Evolutionary conservation across 257 asterid genomes (phyloP), one percentile per base, ranked within the genome.

Genomic region (Coffea eugenioides): DNA sequence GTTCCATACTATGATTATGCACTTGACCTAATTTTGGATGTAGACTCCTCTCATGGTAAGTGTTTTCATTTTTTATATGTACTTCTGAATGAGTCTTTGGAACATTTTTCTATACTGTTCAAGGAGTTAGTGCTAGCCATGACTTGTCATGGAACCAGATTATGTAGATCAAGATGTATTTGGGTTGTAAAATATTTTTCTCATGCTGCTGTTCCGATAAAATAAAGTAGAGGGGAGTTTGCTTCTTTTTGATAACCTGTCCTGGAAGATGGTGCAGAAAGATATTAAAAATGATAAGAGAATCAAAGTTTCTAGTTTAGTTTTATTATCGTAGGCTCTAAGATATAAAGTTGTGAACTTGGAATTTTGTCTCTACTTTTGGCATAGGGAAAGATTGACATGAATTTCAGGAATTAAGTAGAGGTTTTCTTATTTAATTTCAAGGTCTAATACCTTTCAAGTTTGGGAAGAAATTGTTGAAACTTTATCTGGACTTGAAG

Each of bases 1-100:
- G 97, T 95, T 68, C 98, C 99, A 4, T 95, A 95, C 86, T 95
- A 95, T 72, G 98, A 95, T 78, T 95, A 93, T 79, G 99, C 98
- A 12, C 99, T 95, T 80, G 99, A 95, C 85, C 87, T 95, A 36
- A 93, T 95, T 83, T 87, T 93, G 82, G 99, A 95, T 83, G 97
- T 95, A 69, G 99, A 95, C 71, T 91, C 99, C 52, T 93, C 99
- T 81, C 99, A 95, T 45, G 96, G 98, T 92, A 85, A 90, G 90
- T 70, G 57, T 82, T 76, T 56, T 75, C 67, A 18, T 69, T 13
- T 51, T 18, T 46, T 41, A 15, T 3, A 66, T 59, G 56, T 41
- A 39, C 13, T 39, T n/a, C 48, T 80, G 67, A 51, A 6, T 71
- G 69, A 14, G 21, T 10, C 0, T 6, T 23, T n/a, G n/a, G 14